Percentiles rank a stretch among this genome's conserved stretches.
Evolutionary conservation across 176 grass and related monocot species (phyloP).

Genomic region (Ensete glaucum): DNA sequence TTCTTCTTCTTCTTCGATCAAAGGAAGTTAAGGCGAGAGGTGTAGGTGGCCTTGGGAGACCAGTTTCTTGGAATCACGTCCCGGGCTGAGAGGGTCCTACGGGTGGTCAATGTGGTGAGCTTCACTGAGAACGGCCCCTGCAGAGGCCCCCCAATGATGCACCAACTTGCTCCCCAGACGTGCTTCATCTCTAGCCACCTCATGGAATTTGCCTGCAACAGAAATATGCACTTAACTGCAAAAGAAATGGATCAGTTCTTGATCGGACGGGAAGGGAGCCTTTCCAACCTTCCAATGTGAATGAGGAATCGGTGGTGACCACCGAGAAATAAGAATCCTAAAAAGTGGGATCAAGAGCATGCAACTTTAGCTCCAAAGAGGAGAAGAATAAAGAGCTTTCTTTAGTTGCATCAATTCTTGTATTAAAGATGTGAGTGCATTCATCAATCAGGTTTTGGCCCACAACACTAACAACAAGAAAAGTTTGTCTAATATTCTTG

Average conservation of each 20-base stretch:
- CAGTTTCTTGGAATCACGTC: conserved; percentile 95
- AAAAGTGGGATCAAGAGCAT: neutral
- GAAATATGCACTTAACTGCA: neutral
- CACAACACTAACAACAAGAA: neutral
- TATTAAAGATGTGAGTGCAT: too few relatives aligned
- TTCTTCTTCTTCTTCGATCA: conserved; percentile 1
- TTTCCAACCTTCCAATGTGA: neutral
- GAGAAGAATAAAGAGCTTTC: too few relatives aligned
- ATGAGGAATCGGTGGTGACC: neutral
- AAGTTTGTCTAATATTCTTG: neutral
- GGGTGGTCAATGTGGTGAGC: conserved; percentile 63
- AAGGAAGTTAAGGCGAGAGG: conserved; percentile 86
- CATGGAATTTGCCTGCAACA: conserved; percentile 68
- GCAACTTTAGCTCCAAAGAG: too few relatives aligned
- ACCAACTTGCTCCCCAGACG: conserved; percentile 92
- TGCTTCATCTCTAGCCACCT: conserved; percentile 94
- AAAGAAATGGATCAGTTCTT: too few relatives aligned
- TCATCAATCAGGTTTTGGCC: too few relatives aligned
- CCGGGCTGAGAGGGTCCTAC: conserved; percentile 55
- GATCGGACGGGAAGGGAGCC: too few relatives aligned
- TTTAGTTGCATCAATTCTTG: too few relatives aligned
- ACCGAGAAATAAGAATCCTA: neutral
- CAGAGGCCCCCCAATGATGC: conserved; percentile 59
- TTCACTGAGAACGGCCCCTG: conserved; percentile 78
- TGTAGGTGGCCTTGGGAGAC: conserved; percentile 91